phyloP scores from a whole-genome alignment of 2,329 filamentous ascomycete species.

The Hymenoscyphus scutula region DNA sequence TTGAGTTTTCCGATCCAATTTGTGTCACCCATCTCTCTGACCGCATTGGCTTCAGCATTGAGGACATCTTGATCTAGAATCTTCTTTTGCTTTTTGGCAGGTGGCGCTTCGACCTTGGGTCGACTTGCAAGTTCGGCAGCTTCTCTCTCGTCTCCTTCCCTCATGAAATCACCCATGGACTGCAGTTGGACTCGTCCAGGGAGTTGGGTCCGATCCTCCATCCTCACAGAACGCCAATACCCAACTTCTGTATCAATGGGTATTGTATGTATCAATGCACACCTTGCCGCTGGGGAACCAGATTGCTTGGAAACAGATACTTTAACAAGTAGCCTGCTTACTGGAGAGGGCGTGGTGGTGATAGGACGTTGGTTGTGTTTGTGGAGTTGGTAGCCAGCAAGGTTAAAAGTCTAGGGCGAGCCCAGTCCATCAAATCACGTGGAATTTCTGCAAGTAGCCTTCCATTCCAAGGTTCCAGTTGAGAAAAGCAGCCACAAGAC shows the following conservation, averaged over 20 bases:
- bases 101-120: constrained; percentile 3
- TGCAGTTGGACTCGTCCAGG: neutral
- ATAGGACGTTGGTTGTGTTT: neutral
- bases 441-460: no score
- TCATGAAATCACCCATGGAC: constrained; percentile 22
- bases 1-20: constrained; percentile 35
- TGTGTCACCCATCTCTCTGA: constrained; percentile 26
- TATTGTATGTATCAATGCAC: constrained; percentile 1
- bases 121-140: neutral
- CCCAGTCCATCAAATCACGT: no score
- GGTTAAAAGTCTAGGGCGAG: neutral
- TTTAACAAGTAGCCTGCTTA: neutral
- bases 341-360: neutral
- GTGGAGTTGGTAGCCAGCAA: neutral
- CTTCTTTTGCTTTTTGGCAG: constrained; percentile 20
- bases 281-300: neutral
- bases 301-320: neutral
- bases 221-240: neutral
- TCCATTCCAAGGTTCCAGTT: no score
- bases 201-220: neutral
- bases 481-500: no score
- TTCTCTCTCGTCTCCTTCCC: constrained; percentile 17
- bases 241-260: neutral
- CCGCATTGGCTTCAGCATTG: constrained; percentile 19
- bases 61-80: constrained; percentile 15